Evolutionary conservation across 1,284 basidiomycete genomes (phyloP).

Genomic region (Pseudomicrostroma phylloplanum): DNA sequence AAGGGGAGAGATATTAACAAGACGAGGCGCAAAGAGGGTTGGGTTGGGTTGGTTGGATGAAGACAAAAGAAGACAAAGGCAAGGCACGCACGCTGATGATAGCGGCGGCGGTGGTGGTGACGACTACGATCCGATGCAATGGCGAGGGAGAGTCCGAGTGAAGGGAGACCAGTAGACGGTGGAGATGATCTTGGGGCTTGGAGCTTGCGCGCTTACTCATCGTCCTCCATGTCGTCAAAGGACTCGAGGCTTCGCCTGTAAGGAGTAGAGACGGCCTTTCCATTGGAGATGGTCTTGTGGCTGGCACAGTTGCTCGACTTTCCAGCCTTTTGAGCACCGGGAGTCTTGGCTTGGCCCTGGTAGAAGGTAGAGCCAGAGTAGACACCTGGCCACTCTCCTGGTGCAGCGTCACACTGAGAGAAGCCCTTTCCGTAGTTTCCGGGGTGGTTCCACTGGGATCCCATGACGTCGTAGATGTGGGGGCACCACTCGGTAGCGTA

Average conservation of each 20-base stretch:
- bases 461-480: conserved; percentile 36
- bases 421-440: conserved; percentile 24
- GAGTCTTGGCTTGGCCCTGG: conserved; percentile 26
- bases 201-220: no score
- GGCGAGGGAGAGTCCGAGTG: no score
- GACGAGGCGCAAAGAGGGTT: background rate
- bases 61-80: no score
- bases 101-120: no score
- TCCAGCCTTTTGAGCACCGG: conserved; percentile 19
- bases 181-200: no score
- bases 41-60: no score
- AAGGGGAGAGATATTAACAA: background rate
- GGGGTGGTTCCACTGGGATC: conserved; percentile 18
- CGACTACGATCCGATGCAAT: no score
- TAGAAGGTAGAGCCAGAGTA: conserved; percentile 24
- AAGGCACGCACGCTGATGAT: no score
- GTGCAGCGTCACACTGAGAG: conserved; percentile 29
- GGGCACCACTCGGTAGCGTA: conserved; percentile 26
- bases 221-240: background rate
- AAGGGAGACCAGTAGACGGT: no score
- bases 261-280: background rate
- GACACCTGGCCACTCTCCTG: conserved; percentile 23
- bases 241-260: background rate
- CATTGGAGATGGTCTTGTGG: background rate
- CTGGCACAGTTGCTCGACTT: conserved; percentile 19